Evolutionary conservation across 2,329 filamentous ascomycete genomes (phyloP).

Genomic region (Fusarium equiseti): DNA sequence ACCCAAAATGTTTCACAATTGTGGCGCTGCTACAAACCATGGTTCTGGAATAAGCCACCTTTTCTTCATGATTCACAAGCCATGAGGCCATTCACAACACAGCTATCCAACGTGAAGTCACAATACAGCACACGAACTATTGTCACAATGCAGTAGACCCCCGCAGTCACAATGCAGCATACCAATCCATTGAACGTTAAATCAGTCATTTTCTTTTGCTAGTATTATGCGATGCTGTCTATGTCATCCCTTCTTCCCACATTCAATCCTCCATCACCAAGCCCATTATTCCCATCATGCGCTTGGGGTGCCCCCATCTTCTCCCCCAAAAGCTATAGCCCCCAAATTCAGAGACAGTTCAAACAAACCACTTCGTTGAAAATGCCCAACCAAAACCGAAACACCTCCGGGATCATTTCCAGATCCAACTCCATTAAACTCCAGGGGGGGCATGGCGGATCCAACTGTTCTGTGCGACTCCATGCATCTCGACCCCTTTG

Average conservation of each 20-base stretch:
- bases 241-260: slow-evolving; percentile 1
- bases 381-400: slow-evolving; percentile 36
- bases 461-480: slow-evolving; percentile 28
- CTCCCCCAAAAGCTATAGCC: slow-evolving; percentile 3
- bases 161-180: background rate
- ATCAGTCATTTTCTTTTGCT: slow-evolving; percentile 13
- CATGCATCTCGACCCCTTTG: slow-evolving; percentile 15
- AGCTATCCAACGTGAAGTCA: background rate
- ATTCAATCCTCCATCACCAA: slow-evolving; percentile 13
- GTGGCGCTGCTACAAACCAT: slow-evolving; percentile 18
- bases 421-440: slow-evolving; percentile 32
- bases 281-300: slow-evolving; percentile 22
- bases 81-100: slow-evolving; percentile 6
- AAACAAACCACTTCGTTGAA: slow-evolving; percentile 32
- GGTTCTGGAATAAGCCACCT: slow-evolving; percentile 16
- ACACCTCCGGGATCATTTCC: slow-evolving; percentile 40
- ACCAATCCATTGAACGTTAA: background rate
- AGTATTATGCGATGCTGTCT: slow-evolving; percentile 30
- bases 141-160: too few species aligned
- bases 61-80: slow-evolving; percentile 7
- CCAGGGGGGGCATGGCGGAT: slow-evolving; percentile 22
- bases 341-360: slow-evolving; percentile 40
- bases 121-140: background rate
- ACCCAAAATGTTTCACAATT: slow-evolving; percentile 23
- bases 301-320: background rate